Evolutionary conservation across 768 basidiomycete genomes (phyloP), one percentile per base, ranked within the genome.

Genomic region (Roridomyces roridus): DNA sequence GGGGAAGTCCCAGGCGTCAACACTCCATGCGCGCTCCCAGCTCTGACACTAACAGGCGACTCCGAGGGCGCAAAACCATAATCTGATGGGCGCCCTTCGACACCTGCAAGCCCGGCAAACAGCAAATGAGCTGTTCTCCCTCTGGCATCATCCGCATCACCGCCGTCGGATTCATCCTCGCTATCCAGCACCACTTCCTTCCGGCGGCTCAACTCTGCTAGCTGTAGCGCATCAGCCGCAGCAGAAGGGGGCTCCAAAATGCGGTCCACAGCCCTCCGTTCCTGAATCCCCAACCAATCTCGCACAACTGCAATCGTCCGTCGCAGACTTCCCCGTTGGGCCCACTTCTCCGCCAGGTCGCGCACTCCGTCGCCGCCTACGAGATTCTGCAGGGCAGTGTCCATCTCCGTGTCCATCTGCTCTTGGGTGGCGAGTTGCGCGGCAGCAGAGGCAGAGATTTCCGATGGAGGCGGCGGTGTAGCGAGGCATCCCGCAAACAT

Each of bases 401-500:
- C 61, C 42, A 47, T 49, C 46, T 51, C 52, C 14, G 28, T 20
- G 14, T 51, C 51, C 41, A 65, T 39, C 23, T 44, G 21, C 14
- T 59, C 44, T 35, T 53, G 47, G 4, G 43, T 25, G 6, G 47
- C 59, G 21, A 46, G 43, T 14, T 51, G 50, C n/a, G 48, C 45
- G 26, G 43, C 39, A 5, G 39, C 43, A 17, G 31, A 34, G 56
- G 50, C 24, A 18, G 44, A 6, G 44, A 50, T 9, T 17, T 60
- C 25, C 47, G 17, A 34, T 12, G 43, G 25, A 12, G 50, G 56
- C 23, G 36, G 51, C 14, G 35, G 63, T 20, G 29, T n/a, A 59
- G 67, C 68, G 47, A 96, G 73, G 59, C 80, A 87, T 25, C 76
- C 76, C 0, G 75, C 75, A 65, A 97, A 94, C 74, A 92, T 85